Percentiles rank a stretch among this genome's conserved stretches.
These are phyloP conservation scores for Setomelanomma holmii DNA, from an alignment of 2,329 filamentous ascomycete genomes.

Conservation along the genomic window DNA sequence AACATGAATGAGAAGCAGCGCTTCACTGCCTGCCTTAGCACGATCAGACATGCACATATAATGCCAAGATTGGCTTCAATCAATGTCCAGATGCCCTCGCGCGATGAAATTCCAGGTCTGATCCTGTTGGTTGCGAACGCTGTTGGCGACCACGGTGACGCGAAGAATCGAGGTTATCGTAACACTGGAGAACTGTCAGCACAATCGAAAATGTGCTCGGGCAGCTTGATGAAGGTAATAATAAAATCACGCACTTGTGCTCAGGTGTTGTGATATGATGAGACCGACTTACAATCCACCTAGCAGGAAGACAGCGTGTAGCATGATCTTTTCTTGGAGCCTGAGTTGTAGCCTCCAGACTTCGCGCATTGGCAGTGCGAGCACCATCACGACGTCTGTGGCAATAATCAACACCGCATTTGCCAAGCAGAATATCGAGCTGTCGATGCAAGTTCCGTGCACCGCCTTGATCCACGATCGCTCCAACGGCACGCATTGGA, in stretches of 20 bases:
- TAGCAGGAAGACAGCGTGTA: conserved; percentile 8
- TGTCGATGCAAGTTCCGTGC: conserved; percentile 12
- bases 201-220: neutral
- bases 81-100: conserved; percentile 11
- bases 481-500: conserved; percentile 10
- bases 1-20: conserved; percentile 1
- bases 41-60: conserved; percentile 11
- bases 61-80: conserved; percentile 12
- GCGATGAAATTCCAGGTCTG: conserved; percentile 12
- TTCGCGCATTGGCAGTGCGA: conserved; percentile 10
- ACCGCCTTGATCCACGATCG: conserved; percentile 10
- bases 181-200: conserved; percentile 1
- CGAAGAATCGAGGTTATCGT: conserved; percentile 15
- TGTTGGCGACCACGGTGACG: conserved; percentile 12
- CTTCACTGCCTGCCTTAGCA: conserved; percentile 6
- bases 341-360: conserved; percentile 7
- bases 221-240: no score
- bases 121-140: conserved; percentile 10
- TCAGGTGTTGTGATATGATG: neutral
- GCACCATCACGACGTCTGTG: conserved; percentile 11
- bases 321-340: conserved; percentile 8
- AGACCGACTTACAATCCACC: conserved; percentile 6
- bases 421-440: conserved; percentile 10
- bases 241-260: no score
- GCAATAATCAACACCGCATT: conserved; percentile 12